These are phyloP conservation scores for Salix dunnii DNA, from an alignment of 345 rosid genomes.

Conservation along the genomic window DNA sequence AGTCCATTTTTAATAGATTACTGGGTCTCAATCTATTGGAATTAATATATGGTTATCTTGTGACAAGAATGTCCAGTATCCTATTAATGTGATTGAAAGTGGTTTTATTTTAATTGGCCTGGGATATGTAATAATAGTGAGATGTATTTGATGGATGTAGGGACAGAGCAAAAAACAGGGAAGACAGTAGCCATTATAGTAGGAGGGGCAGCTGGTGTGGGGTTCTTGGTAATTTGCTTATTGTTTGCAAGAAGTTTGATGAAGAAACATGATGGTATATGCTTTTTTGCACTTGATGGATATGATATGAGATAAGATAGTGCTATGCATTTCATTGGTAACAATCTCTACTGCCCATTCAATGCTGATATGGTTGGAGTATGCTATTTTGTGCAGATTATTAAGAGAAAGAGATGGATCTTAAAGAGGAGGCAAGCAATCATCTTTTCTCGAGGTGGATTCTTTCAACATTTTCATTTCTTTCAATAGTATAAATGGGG, in stretches of 20 bases:
- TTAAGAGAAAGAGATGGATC: slow-evolving; percentile 16
- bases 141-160: slow-evolving; percentile 24
- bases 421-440: slow-evolving; percentile 13
- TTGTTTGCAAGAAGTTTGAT: slow-evolving; percentile 68
- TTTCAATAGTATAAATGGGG: slow-evolving; percentile 8
- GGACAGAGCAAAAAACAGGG: slow-evolving; percentile 64
- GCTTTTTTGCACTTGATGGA: neutral
- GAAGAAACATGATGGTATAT: slow-evolving; percentile 84
- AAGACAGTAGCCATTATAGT: slow-evolving; percentile 96
- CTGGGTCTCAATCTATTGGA: neutral
- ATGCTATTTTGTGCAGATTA: slow-evolving; percentile 23
- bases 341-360: neutral
- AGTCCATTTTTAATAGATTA: neutral
- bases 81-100: neutral
- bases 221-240: slow-evolving; percentile 77
- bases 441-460: slow-evolving; percentile 15
- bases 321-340: neutral
- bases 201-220: slow-evolving; percentile 93
- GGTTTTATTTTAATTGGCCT: neutral
- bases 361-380: slow-evolving; percentile 9
- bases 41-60: neutral
- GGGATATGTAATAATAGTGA: neutral
- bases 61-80: neutral
- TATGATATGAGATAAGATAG: neutral
- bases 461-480: slow-evolving; percentile 22